Conservation (phyloP, 129 eudicot species). For the Pseudognaphalium luteoalbum region DNA sequence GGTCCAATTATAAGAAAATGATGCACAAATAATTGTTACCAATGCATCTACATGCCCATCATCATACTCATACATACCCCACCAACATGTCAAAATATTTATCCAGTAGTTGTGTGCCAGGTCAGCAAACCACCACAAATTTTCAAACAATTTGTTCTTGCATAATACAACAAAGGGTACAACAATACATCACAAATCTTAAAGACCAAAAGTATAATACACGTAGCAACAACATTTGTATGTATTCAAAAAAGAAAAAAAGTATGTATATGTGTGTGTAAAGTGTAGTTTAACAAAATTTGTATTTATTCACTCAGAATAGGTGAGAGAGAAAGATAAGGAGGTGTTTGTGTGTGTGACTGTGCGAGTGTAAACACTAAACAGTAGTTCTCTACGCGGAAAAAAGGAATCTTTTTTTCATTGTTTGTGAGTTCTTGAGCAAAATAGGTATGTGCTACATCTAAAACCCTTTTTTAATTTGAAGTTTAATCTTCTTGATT, state of each 20-base stretch:
- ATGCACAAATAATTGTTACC: slow-evolving; percentile 34
- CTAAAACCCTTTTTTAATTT: slow-evolving; percentile 21
- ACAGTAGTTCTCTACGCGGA: slow-evolving; percentile 23
- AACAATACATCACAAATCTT: neutral
- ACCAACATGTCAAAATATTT: slow-evolving; percentile 25
- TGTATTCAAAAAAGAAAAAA: slow-evolving; percentile 24
- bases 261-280: slow-evolving; percentile 8
- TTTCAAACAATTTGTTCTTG: slow-evolving; percentile 5
- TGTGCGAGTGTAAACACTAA: slow-evolving; percentile 18
- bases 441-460: slow-evolving; percentile 19
- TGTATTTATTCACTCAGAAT: slow-evolving; percentile 28
- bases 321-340: slow-evolving; percentile 13
- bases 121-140: slow-evolving; percentile 34
- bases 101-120: slow-evolving; percentile 35
- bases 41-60: neutral
- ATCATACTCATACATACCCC: slow-evolving; percentile 24
- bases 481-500: slow-evolving; percentile 19
- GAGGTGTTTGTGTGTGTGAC: neutral
- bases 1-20: slow-evolving; percentile 30
- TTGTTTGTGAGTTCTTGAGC: slow-evolving; percentile 30
- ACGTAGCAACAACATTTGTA: slow-evolving; percentile 35
- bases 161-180: slow-evolving; percentile 7
- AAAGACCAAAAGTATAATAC: slow-evolving; percentile 13
- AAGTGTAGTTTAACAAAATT: slow-evolving; percentile 24
- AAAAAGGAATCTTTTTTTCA: slow-evolving; percentile 35